A percentile compares a stretch with the other conserved stretches of the same genome.
These are phyloP conservation scores for Neurospora hispaniola DNA, from an alignment of 495 filamentous ascomycete species.

Conservation along the genomic window DNA sequence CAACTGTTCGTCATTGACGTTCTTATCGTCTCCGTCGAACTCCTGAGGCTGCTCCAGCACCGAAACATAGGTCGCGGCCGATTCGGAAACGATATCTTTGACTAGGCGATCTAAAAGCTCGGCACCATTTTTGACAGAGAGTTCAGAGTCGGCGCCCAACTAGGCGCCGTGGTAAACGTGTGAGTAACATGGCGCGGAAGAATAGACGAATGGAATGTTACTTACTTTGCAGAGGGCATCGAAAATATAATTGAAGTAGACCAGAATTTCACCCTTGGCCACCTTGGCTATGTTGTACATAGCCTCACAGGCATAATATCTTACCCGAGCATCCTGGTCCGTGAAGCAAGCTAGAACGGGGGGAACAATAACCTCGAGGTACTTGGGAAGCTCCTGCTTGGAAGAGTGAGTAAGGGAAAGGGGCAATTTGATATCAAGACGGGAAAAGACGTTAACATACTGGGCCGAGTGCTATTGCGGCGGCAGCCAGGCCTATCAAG, in stretches of 20 bases:
- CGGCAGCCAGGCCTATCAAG: constrained; percentile 90
- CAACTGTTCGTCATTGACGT: constrained; percentile 35
- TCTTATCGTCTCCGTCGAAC: constrained; percentile 40
- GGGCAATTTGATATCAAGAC: not conserved
- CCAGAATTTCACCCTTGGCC: constrained; percentile 90
- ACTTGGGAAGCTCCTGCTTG: constrained; percentile 69
- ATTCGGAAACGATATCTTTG: constrained; percentile 97
- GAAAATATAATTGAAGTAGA: constrained; percentile 97
- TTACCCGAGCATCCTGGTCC: constrained; percentile 94
- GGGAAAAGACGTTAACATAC: constrained; percentile 41
- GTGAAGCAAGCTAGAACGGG: constrained; percentile 98
- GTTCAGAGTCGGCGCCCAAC: constrained; percentile 91
- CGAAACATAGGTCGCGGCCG: constrained; percentile 89
- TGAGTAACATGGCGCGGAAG: constrained; percentile 4
- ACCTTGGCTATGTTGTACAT: constrained; percentile 99
- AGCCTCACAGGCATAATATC: constrained; percentile 98
- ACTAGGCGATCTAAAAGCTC: constrained; percentile 92
- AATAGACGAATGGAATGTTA: not conserved
- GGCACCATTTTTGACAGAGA: constrained; percentile 97
- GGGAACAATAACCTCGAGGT: constrained; percentile 86
- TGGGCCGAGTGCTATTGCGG: constrained; percentile 87
- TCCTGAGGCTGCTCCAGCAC: constrained; percentile 55
- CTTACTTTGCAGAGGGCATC: constrained; percentile 90
- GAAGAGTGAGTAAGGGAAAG: constrained; percentile 5
- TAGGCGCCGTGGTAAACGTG: constrained; percentile 23